Evolutionary conservation across 345 rosid species (phyloP).

Genomic region (Trapa incisa): DNA sequence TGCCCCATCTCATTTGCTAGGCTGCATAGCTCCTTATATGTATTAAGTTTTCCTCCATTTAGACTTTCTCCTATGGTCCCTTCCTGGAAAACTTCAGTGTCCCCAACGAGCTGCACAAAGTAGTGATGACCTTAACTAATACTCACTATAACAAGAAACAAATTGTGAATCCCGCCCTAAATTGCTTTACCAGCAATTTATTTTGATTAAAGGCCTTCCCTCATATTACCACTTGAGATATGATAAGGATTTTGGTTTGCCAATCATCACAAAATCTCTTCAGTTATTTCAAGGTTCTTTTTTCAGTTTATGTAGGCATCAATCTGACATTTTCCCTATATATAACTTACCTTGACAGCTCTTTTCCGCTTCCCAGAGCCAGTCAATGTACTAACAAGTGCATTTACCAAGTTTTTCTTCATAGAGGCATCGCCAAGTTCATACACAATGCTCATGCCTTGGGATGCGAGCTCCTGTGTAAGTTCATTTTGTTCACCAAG

Average conservation of each 20-base stretch:
- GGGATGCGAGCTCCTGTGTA: conserved; percentile 93
- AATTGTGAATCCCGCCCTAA: background rate
- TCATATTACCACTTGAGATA: background rate
- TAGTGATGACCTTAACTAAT: background rate
- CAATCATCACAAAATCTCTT: background rate
- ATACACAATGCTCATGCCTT: conserved; percentile 95
- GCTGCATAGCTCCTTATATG: conserved; percentile 89
- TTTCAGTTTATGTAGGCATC: background rate
- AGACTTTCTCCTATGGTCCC: conserved; percentile 78
- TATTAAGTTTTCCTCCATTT: conserved; percentile 82
- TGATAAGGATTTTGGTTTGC: background rate
- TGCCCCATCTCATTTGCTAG: conserved; percentile 99
- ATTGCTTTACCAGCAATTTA: background rate
- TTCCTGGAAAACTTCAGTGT: conserved; percentile 89
- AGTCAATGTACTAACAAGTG: conserved; percentile 72
- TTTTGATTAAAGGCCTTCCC: background rate
- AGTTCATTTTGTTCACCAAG: conserved; percentile 93
- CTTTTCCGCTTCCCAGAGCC: conserved; percentile 96
- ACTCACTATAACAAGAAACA: background rate
- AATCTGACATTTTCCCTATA: background rate
- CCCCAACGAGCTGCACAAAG: conserved; percentile 60
- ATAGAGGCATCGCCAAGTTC: conserved; percentile 85
- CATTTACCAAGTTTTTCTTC: conserved; percentile 79
- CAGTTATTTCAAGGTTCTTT: background rate
- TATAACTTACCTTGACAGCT: conserved; percentile 62